These are phyloP conservation scores for Populus hybrid DNA, from an alignment of 441 rosid genomes.

Conservation along the genomic window DNA sequence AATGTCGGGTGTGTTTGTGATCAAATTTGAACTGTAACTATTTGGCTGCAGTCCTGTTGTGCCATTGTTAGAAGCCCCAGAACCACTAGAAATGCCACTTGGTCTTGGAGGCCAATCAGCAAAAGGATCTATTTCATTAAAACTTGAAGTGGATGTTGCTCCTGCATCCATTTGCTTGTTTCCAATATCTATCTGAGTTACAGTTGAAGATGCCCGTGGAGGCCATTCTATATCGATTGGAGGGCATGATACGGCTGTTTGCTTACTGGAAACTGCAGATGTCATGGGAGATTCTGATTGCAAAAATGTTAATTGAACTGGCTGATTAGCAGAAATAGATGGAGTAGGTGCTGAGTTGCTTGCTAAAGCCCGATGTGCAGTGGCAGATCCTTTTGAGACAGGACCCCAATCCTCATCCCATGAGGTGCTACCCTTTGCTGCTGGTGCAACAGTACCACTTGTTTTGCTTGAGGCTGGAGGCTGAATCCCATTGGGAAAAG, in stretches of 20 bases:
- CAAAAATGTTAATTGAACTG: constrained; percentile 37
- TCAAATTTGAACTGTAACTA: constrained; percentile 29
- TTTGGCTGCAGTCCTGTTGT: constrained; percentile 17
- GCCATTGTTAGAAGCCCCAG: constrained; percentile 40
- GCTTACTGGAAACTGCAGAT: constrained; percentile 38
- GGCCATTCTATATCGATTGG: constrained; percentile 92
- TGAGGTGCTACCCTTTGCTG: constrained; percentile 44
- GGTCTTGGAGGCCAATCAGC: constrained; percentile 83
- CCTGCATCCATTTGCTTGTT: constrained; percentile 37
- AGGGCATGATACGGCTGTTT: constrained; percentile 49
- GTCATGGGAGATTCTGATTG: constrained; percentile 36
- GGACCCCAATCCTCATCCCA: constrained; percentile 98
- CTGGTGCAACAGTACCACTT: constrained; percentile 42
- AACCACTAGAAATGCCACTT: constrained; percentile 27
- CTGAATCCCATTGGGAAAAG: constrained; percentile 39
- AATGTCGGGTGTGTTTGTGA: constrained; percentile 27
- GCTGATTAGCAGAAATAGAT: constrained; percentile 28
- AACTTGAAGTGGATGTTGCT: constrained; percentile 44
- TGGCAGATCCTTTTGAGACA: constrained; percentile 30
- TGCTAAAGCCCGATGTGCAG: constrained; percentile 32
- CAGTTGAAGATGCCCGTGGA: constrained; percentile 49
- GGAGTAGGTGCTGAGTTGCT: constrained; percentile 22
- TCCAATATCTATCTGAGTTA: constrained; percentile 30
- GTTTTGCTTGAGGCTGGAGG: constrained; percentile 48
- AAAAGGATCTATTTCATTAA: constrained; percentile 81